Conservation (phyloP, 202 grass and related monocot genomes). For the Carex sylvatica region DNA sequence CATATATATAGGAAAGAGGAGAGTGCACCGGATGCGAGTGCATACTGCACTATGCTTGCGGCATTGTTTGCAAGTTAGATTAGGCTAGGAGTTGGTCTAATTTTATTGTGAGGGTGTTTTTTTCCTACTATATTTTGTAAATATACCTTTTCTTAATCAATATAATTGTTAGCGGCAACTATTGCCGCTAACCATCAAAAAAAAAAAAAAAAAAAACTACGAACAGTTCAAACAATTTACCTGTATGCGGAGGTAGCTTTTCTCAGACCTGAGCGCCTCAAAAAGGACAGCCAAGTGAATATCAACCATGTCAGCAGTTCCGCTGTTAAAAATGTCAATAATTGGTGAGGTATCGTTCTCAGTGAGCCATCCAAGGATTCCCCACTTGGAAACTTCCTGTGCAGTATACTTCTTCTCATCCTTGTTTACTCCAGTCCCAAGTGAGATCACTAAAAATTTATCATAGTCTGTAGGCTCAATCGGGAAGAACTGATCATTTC, state of each 20-base stretch:
- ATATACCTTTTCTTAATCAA: no score
- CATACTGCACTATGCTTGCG: no score
- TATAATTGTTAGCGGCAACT: no score
- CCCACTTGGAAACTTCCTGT: constrained; percentile 47
- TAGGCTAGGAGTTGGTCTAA: no score
- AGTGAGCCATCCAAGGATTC: constrained; percentile 60
- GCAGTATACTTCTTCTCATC: constrained; percentile 28
- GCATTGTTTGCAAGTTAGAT: no score
- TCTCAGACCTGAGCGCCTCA: constrained; percentile 33
- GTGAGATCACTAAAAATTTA: constrained; percentile 61
- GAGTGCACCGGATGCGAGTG: no score
- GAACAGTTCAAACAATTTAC: neutral
- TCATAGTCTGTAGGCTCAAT: constrained; percentile 44
- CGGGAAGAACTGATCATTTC: constrained; percentile 36
- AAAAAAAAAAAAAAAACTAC: neutral
- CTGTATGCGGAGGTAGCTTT: constrained; percentile 68
- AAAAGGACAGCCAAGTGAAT: constrained; percentile 74
- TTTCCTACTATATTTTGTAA: no score
- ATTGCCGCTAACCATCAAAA: no score
- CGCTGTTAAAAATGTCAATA: constrained; percentile 55
- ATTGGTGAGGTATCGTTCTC: constrained; percentile 34
- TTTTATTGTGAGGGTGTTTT: no score
- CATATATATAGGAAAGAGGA: no score
- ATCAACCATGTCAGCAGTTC: constrained; percentile 71
- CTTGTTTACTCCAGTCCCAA: constrained; percentile 51